A percentile compares a stretch with the other conserved stretches of the same genome.
These are phyloP conservation scores for Ilyonectria mors-panacis DNA, from an alignment of 2,329 filamentous ascomycete genomes.

Conservation along the genomic window DNA sequence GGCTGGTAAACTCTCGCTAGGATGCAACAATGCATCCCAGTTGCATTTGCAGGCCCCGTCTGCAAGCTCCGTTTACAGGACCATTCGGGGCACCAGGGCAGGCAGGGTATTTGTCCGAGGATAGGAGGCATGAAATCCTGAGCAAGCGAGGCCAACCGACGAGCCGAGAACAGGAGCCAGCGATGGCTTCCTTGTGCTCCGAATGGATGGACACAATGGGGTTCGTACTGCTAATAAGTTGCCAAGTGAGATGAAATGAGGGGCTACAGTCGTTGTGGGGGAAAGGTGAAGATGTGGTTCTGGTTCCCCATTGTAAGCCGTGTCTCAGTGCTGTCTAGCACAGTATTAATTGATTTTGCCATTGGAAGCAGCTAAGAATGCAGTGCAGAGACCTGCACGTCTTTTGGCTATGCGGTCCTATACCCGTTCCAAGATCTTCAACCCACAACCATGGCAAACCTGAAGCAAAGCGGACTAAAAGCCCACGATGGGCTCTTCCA, in stretches of 20 bases:
- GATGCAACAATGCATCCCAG: conserved; percentile 21
- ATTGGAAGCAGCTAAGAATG: not conserved
- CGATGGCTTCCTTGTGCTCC: not conserved
- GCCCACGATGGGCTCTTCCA: conserved; percentile 27
- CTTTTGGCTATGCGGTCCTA: too few species aligned
- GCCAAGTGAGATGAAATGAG: conserved; percentile 5
- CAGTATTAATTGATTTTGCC: too few species aligned
- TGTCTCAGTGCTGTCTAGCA: not conserved
- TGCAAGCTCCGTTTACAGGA: conserved; percentile 14
- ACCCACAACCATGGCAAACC: conserved; percentile 21
- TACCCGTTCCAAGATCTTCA: conserved; percentile 14
- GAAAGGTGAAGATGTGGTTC: not conserved
- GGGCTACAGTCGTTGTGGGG: not conserved
- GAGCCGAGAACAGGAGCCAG: conserved; percentile 10
- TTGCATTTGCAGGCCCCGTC: conserved; percentile 2
- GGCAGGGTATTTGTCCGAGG: conserved; percentile 13
- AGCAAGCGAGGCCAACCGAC: conserved; percentile 22
- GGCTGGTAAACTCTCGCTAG: conserved; percentile 15
- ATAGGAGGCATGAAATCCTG: conserved; percentile 17
- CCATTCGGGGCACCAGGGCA: conserved; percentile 19
- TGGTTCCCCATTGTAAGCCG: not conserved
- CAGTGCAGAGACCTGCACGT: too few species aligned
- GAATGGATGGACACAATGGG: not conserved
- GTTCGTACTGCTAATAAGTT: not conserved
- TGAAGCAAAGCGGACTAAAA: conserved; percentile 27